Conservation (phyloP, 441 rosid genomes). For the Pelargonium australe region DNA sequence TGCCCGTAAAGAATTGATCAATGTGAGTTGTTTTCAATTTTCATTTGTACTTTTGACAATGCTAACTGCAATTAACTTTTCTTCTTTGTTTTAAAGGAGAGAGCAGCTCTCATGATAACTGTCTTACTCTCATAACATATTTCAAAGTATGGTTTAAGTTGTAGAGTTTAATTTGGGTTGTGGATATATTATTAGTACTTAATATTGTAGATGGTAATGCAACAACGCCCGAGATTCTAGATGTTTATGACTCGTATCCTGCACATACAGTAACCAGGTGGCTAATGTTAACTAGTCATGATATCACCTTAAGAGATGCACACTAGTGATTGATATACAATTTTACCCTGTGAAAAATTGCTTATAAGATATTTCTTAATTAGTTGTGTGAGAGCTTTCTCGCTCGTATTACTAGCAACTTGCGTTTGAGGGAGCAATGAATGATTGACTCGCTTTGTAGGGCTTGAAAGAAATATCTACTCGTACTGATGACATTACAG, state of each 20-base stretch:
- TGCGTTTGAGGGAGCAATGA: constrained; percentile 11
- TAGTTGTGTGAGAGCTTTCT: constrained; percentile 6
- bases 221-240: neutral
- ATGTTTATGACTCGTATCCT: neutral
- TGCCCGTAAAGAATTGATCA: constrained; percentile 75
- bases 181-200: neutral
- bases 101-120: neutral
- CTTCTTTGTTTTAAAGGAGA: constrained; percentile 2
- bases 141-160: constrained; percentile 1
- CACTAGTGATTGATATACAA: too few species aligned
- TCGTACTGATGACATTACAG: constrained; percentile 44
- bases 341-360: neutral
- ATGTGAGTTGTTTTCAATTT: constrained; percentile 35
- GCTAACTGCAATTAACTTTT: neutral
- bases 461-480: constrained; percentile 38
- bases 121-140: constrained; percentile 7
- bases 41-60: neutral
- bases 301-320: neutral
- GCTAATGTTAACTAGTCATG: neutral
- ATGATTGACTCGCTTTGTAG: constrained; percentile 24
- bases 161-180: neutral
- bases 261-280: neutral
- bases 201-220: neutral
- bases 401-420: constrained; percentile 5
- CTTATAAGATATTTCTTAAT: neutral